Evolutionary conservation across 2,329 filamentous ascomycete species (phyloP).

Genomic region (Cordyceps tenuipes): DNA sequence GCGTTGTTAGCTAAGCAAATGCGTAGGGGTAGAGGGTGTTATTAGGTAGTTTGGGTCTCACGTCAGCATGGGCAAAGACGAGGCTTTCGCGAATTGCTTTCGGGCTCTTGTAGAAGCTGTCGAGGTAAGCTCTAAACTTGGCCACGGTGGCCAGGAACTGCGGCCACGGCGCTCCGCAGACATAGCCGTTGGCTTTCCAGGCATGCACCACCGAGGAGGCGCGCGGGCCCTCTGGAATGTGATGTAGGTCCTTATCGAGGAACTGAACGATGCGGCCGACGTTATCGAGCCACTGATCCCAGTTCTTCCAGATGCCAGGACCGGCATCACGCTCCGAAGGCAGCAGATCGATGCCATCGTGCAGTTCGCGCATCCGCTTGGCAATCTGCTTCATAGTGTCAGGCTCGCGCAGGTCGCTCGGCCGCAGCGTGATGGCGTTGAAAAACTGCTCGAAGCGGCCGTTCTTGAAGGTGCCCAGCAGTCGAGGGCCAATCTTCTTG

Average conservation of each 20-base stretch:
- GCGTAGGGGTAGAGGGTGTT: neutral
- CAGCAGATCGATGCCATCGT: slow-evolving; percentile 84
- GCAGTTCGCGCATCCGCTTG: slow-evolving; percentile 93
- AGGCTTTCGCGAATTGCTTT: slow-evolving; percentile 63
- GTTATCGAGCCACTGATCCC: slow-evolving; percentile 80
- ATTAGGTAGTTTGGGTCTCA: slow-evolving; percentile 35
- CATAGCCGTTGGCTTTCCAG: slow-evolving; percentile 64
- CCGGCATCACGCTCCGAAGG: slow-evolving; percentile 69
- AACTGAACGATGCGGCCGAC: slow-evolving; percentile 51
- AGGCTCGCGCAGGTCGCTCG: slow-evolving; percentile 66
- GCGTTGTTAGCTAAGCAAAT: neutral
- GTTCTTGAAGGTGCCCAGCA: slow-evolving; percentile 88
- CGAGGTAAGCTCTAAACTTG: slow-evolving; percentile 69
- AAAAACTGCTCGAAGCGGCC: slow-evolving; percentile 95
- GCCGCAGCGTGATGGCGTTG: slow-evolving; percentile 71
- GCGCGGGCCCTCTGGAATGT: slow-evolving; percentile 21
- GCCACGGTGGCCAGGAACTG: slow-evolving; percentile 66
- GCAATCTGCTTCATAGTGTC: slow-evolving; percentile 89
- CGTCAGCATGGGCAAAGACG: slow-evolving; percentile 97
- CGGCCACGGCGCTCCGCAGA: slow-evolving; percentile 79
- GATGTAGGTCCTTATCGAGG: slow-evolving; percentile 50
- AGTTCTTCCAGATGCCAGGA: slow-evolving; percentile 81
- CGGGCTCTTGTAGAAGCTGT: slow-evolving; percentile 59
- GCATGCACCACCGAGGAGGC: slow-evolving; percentile 28
- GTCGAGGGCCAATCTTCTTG: slow-evolving; percentile 85